Evolutionary conservation across 2,329 filamentous ascomycete species (phyloP), one percentile per base, ranked within the genome.

Genomic region (Septoria petroselini): DNA sequence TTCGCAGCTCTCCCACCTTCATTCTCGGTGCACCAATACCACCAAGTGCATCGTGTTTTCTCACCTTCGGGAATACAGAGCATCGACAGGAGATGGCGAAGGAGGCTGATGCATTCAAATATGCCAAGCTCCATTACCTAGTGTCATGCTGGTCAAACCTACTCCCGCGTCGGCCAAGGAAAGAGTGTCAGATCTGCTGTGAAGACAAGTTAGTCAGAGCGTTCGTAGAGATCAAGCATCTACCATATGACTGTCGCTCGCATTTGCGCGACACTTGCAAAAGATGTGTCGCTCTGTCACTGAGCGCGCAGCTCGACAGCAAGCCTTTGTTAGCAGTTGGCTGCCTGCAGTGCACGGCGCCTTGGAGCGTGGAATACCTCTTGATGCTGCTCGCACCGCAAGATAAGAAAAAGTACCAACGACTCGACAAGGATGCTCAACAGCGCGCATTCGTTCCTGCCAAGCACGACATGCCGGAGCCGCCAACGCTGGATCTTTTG

Each of bases 151-250:
- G 34, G 34, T 18, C 34, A 4, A 51, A 37, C 12, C 42, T 50
- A 12, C 8, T 50, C 14, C 47, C 47, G 8, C 47, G 19, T 15
- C 41, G 42, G 9, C 14, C 21, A 15, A 30, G 23, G 21, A 37
- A 23, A 14, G 52, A 54, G 23, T 52, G 52, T 25, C 18, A 30
- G 12, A 52, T 52, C 21, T 54, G 52, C 48, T 54, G 42, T 43
- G 52, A 54, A 40, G 30, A 14, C 2, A 47, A 48, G 23, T 21
- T 34, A 7, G 11, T 27, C 21, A 48, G 46, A 21, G 30, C 27
- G 6, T 52, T 41, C 18, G 15, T 27, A 17, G 17, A 30, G 7
- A 3, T 4, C 8, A 33, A 25, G n/a, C 19, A 34, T 5, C 21
- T 50, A 2, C 47, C 46, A 11, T 41, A 47, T 19, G 23, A 35